Percentiles rank a stretch among this genome's conserved stretches.
Evolutionary conservation across 208 protist genomes (phyloP).

Genomic region (Leishmania aethiopica): DNA sequence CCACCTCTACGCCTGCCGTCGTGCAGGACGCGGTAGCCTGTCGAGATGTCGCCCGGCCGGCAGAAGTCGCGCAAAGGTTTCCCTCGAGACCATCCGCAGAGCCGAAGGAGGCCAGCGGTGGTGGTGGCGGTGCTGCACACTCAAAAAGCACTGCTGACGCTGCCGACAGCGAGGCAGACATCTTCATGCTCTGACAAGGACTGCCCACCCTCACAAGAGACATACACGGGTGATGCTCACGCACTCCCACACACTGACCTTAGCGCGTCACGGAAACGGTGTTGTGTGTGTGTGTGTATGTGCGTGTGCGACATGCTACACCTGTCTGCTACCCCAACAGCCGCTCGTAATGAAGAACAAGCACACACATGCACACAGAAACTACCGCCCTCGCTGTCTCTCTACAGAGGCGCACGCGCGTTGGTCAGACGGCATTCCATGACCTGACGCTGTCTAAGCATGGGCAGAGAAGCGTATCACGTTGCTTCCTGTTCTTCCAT

Average conservation of each 20-base stretch:
- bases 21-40: not conserved
- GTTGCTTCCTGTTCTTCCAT: not conserved
- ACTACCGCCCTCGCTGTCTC: too few relatives aligned
- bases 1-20: conserved; percentile 9
- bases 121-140: not conserved
- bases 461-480: not conserved
- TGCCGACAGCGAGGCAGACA: conserved; percentile 34
- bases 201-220: not conserved
- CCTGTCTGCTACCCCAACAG: not conserved
- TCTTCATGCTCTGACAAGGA: conserved; percentile 22
- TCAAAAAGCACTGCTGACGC: conserved; percentile 7
- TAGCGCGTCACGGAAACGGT: not conserved
- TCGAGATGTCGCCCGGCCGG: not conserved
- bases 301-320: not conserved
- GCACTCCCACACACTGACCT: not conserved
- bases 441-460: not conserved
- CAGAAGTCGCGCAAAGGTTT: not conserved
- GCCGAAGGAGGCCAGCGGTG: not conserved
- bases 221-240: not conserved
- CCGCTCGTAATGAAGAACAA: not conserved
- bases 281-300: not conserved
- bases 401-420: not conserved
- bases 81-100: not conserved
- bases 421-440: not conserved
- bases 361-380: not conserved